Evolutionary conservation across 2,329 filamentous ascomycete genomes (phyloP).

Genomic region (Neonectria neomacrospora): DNA sequence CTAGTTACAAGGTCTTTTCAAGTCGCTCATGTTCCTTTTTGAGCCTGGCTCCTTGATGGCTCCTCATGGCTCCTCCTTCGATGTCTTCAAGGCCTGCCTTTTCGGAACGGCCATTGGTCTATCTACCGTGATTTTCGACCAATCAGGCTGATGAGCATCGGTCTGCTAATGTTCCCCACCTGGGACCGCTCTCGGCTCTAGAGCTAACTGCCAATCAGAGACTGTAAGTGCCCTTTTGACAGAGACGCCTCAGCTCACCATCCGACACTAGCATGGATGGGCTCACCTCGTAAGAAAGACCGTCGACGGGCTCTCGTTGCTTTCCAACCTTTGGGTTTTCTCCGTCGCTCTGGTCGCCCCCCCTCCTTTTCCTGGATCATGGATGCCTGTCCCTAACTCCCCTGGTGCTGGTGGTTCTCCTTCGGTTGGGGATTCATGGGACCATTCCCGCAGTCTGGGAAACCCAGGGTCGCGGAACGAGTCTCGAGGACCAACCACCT

Average conservation of each 20-base stretch:
- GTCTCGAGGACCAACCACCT: slow-evolving; percentile 46
- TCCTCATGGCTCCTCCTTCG: slow-evolving; percentile 21
- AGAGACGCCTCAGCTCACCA: slow-evolving; percentile 50
- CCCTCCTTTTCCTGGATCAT: slow-evolving; percentile 30
- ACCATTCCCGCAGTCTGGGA: slow-evolving; percentile 37
- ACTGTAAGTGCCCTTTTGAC: slow-evolving; percentile 43
- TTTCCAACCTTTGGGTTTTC: slow-evolving; percentile 37
- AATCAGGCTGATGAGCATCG: slow-evolving; percentile 33
- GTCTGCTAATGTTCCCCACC: slow-evolving; percentile 38
- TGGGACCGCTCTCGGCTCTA: slow-evolving; percentile 36
- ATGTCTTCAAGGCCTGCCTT: slow-evolving; percentile 32
- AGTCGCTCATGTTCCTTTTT: slow-evolving; percentile 43
- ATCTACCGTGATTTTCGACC: slow-evolving; percentile 30
- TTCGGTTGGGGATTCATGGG: slow-evolving; percentile 42
- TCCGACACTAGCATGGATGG: slow-evolving; percentile 48
- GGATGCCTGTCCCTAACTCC: slow-evolving; percentile 23
- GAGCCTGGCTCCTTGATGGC: slow-evolving; percentile 38
- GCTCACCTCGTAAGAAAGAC: slow-evolving; percentile 35
- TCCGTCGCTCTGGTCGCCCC: slow-evolving; percentile 17
- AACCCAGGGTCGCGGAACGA: slow-evolving; percentile 29
- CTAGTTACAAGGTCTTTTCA: slow-evolving; percentile 30
- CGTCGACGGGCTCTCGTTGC: slow-evolving; percentile 40
- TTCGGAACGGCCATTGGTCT: slow-evolving; percentile 31
- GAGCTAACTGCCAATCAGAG: slow-evolving; percentile 46
- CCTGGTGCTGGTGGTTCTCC: slow-evolving; percentile 28